A percentile compares a stretch with the other conserved stretches of the same genome.
Conservation (phyloP, 306 rosid genomes). For the Acacia acuminata region DNA sequence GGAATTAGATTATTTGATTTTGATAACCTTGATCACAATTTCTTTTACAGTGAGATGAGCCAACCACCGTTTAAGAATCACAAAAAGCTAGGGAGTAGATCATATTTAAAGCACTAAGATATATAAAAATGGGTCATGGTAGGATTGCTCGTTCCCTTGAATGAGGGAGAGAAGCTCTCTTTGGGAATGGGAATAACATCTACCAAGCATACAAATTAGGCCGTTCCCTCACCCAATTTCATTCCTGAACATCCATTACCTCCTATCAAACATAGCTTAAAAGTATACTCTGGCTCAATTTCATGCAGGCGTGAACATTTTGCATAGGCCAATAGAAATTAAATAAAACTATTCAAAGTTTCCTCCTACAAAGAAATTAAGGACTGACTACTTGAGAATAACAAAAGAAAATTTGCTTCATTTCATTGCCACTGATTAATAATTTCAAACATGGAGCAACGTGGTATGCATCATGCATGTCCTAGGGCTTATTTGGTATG, state of each 20-base stretch:
- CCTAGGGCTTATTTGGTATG: not conserved
- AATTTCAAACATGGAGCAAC: slow-evolving; percentile 18
- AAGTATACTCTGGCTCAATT: not conserved
- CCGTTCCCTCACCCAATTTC: not conserved
- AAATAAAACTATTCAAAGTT: not conserved
- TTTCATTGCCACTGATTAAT: not conserved
- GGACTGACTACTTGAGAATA: not conserved
- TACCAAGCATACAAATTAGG: not conserved
- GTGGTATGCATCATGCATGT: not conserved
- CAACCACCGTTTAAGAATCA: not conserved
- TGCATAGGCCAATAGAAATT: not conserved
- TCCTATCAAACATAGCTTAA: not conserved
- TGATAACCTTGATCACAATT: not conserved
- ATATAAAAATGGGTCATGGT: not conserved
- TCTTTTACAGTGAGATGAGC: not conserved
- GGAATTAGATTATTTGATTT: not conserved
- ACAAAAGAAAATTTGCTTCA: not conserved
- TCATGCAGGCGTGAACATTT: not conserved
- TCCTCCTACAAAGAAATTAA: slow-evolving; percentile 9
- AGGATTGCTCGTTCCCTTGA: not conserved
- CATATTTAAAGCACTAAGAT: slow-evolving; percentile 9
- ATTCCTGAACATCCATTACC: not conserved
- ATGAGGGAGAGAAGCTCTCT: not conserved
- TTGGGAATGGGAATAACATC: not conserved
- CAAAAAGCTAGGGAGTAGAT: not conserved